phyloP scores from a whole-genome alignment of 2,329 filamentous ascomycete species.

The Epichloe gansuensis region DNA sequence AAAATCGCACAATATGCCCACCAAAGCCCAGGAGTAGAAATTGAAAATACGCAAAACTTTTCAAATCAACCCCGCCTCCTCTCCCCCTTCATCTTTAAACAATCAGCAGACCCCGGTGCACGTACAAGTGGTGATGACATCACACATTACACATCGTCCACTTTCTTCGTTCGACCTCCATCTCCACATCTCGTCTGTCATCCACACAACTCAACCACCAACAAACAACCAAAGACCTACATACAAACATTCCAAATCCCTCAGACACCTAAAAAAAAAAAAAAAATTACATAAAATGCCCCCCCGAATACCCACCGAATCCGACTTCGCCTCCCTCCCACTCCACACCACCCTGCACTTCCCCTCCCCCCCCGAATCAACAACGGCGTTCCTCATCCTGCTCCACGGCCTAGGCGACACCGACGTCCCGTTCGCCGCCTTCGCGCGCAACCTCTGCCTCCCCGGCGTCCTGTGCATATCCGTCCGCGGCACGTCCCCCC shows the following conservation, averaged over 20 bases:
- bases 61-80: too few species aligned
- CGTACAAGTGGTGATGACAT: too few species aligned
- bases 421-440: conserved; percentile 51
- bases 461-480: conserved; percentile 67
- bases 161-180: too few species aligned
- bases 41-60: too few species aligned
- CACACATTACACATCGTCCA: too few species aligned
- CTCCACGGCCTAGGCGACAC: conserved; percentile 78
- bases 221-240: background rate
- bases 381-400: conserved; percentile 65
- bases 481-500: conserved; percentile 54
- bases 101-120: too few species aligned
- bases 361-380: conserved; percentile 41
- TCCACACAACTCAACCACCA: background rate
- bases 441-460: conserved; percentile 56
- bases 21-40: too few species aligned
- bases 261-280: background rate
- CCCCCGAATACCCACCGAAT: conserved; percentile 35
- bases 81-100: too few species aligned
- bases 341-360: conserved; percentile 34
- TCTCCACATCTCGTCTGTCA: too few species aligned
- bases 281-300: conserved; percentile 20
- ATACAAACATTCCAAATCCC: background rate
- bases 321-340: conserved; percentile 35
- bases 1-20: too few species aligned